These are phyloP conservation scores for Aspergillus sp. DNA, from an alignment of 2,329 filamentous ascomycete genomes.

Conservation along the genomic window DNA sequence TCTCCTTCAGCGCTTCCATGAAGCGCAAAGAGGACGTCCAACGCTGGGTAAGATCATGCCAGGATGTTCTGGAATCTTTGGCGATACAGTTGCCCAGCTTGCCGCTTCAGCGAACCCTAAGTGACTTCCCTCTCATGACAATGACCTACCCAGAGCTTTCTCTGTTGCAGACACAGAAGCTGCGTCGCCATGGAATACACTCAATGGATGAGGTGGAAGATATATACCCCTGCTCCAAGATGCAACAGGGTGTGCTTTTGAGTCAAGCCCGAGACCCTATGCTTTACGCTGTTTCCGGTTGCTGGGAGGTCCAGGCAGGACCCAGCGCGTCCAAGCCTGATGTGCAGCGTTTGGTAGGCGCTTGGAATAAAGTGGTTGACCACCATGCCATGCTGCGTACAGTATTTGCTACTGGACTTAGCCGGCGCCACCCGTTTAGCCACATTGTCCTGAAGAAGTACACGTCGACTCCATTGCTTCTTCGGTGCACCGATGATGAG, in stretches of 20 bases:
- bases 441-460: constrained; percentile 37
- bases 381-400: constrained; percentile 38
- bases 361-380: constrained; percentile 33
- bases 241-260: constrained; percentile 40
- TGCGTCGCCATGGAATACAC: constrained; percentile 37
- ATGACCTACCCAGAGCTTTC: constrained; percentile 45
- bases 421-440: constrained; percentile 29
- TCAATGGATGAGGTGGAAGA: constrained; percentile 42
- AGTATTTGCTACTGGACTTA: constrained; percentile 36
- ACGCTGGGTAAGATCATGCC: constrained; percentile 44
- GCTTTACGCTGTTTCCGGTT: constrained; percentile 39
- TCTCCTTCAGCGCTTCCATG: constrained; percentile 53
- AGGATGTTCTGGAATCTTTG: constrained; percentile 31
- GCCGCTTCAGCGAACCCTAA: constrained; percentile 34
- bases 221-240: constrained; percentile 39
- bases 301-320: constrained; percentile 32
- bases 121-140: constrained; percentile 47
- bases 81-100: constrained; percentile 26
- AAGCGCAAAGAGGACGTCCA: constrained; percentile 45
- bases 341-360: constrained; percentile 24
- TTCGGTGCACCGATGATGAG: constrained; percentile 30
- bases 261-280: constrained; percentile 33
- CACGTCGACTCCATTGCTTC: constrained; percentile 24
- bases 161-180: constrained; percentile 34
- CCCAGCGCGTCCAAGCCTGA: constrained; percentile 21